phyloP scores from a whole-genome alignment of 768 basidiomycete species.

The Leccinum truebloodii region DNA sequence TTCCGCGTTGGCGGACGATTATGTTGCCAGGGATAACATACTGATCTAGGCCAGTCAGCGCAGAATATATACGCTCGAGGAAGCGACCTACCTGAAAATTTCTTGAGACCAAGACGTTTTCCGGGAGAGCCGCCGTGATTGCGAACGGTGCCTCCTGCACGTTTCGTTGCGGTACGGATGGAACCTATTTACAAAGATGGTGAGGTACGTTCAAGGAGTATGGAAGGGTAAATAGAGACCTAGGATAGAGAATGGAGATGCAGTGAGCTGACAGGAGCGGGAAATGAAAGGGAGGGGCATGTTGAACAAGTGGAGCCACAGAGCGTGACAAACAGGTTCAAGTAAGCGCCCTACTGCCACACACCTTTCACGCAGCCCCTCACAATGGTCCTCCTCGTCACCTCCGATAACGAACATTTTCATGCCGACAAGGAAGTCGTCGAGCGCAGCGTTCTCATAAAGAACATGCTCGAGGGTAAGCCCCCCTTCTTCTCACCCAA shows the following conservation, averaged over 20 bases:
- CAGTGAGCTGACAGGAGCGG: conserved; percentile 39
- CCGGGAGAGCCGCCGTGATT: conserved; percentile 94
- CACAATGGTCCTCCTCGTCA: conserved; percentile 81
- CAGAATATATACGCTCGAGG: background rate
- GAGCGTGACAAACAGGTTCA: conserved; percentile 10
- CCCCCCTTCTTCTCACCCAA: conserved; percentile 3
- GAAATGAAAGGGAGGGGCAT: conserved; percentile 39
- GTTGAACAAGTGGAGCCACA: conserved; percentile 11
- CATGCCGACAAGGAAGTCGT: conserved; percentile 92
- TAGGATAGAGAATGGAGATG: conserved; percentile 51
- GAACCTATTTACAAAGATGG: conserved; percentile 43
- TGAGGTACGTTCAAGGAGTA: conserved; percentile 2
- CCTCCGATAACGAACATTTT: conserved; percentile 96
- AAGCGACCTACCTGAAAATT: conserved; percentile 76
- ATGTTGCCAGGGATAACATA: conserved; percentile 94
- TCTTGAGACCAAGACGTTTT: conserved; percentile 92
- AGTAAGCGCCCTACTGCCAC: background rate
- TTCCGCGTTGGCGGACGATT: conserved; percentile 92
- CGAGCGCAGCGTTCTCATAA: conserved; percentile 94
- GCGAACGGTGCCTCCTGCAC: conserved; percentile 90
- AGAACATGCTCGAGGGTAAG: conserved; percentile 99
- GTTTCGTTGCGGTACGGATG: conserved; percentile 92
- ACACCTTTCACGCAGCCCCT: conserved; percentile 11
- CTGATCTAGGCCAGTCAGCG: conserved; percentile 60
- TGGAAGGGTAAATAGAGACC: conserved; percentile 23